phyloP scores from a whole-genome alignment of 768 basidiomycete genomes.

The Collybia sordida region DNA sequence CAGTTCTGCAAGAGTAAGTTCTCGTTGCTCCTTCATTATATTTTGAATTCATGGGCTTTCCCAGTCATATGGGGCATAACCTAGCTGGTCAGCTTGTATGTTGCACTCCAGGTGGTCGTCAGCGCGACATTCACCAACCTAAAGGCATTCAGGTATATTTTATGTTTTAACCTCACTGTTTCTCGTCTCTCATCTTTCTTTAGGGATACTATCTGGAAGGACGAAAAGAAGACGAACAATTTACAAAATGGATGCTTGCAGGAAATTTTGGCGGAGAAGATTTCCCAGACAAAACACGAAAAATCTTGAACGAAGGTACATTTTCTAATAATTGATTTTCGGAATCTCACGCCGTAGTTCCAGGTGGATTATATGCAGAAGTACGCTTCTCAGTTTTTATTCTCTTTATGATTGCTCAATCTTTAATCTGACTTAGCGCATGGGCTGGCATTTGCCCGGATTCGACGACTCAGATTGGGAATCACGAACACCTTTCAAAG shows the following conservation, averaged over 20 bases:
- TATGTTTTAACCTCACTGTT: too few species aligned
- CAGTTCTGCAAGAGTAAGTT: conserved; percentile 13
- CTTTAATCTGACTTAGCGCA: conserved; percentile 1
- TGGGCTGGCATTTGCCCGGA: conserved; percentile 15
- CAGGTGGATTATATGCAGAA: conserved; percentile 16
- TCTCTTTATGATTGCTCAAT: not conserved
- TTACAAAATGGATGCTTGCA: conserved; percentile 13
- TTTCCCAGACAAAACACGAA: conserved; percentile 14
- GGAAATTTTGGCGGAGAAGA: conserved; percentile 14
- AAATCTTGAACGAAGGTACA: conserved; percentile 16
- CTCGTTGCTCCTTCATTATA: not conserved
- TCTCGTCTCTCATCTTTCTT: not conserved
- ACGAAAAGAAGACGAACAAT: conserved; percentile 6
- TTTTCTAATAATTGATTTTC: not conserved
- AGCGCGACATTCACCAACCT: conserved; percentile 15
- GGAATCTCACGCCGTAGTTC: not conserved
- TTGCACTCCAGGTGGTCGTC: conserved; percentile 16
- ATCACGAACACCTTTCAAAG: conserved; percentile 12
- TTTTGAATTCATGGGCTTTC: not conserved
- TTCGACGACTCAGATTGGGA: conserved; percentile 17
- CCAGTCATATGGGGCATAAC: conserved; percentile 17
- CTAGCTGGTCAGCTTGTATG: conserved; percentile 17
- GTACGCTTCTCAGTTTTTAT: not conserved
- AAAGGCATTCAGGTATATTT: conserved; percentile 12
- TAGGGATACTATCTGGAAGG: conserved; percentile 17